Evolutionary conservation across 2,329 filamentous ascomycete species (phyloP), one percentile per base, ranked within the genome.

Genomic region (Colletotrichum camelliae): DNA sequence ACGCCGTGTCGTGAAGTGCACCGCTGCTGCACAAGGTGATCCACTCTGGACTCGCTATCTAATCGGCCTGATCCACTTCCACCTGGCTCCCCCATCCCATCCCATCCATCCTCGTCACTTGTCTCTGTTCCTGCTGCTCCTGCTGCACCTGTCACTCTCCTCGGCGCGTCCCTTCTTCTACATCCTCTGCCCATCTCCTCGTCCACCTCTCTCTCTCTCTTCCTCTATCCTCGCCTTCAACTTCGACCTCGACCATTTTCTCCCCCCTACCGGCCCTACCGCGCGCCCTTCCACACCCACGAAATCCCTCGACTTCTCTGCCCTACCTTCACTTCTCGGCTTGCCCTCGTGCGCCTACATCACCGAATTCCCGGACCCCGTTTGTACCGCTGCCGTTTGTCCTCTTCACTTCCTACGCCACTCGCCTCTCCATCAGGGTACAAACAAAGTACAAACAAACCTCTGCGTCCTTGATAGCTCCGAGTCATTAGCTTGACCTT

Each of bases 401-500:
- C 43, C 72, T 31, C 18, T 57, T 21, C 43, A 62, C 15, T 52
- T 9, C 21, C 52, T 61, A 61, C n/a, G 35, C 18, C 57, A 35
- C n/a, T 15, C 57, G 48, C 55, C 39, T 64, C 15, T 48, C 61
- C 58, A 67, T 68, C 64, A 65, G 52, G 64, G 66, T 75, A 39
- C 64, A 33, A 68, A 39, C 29, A 64, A 70, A 65, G 52, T 67
- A 48, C 65, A 67, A 71, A 75, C 75, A 18, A 48, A 24, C 24
- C 21, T 24, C 48, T 29, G 37, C 72, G 67, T 65, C 48, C 66
- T 72, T 52, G 39, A 65, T n/a, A 70, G 70, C 71, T 75, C 77
- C 77, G 71, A 78, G 77, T 78, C 77, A 78, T 78, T 78, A 75
- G 66, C 55, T 78, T 78, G 77, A 78, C 62, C 77, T 78, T 77